phyloP scores from a whole-genome alignment of 768 basidiomycete genomes.

The Kwoniella dendrophila region DNA sequence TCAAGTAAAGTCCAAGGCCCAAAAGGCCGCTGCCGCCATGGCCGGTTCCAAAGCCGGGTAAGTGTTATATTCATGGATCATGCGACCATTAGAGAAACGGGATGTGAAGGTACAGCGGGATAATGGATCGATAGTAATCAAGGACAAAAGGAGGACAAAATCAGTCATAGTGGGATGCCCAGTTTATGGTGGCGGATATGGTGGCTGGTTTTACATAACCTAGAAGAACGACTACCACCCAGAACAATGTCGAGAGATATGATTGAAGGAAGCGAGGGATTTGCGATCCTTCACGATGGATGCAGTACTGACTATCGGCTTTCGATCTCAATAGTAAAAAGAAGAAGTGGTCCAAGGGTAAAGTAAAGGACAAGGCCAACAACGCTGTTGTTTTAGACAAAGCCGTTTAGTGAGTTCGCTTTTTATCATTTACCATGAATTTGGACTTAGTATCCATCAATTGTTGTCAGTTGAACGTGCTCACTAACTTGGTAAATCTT shows the following conservation, averaged over 20 bases:
- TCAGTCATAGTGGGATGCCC: no score
- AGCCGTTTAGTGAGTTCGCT: constrained; percentile 63
- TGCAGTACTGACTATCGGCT: background rate
- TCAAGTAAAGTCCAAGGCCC: constrained; percentile 55
- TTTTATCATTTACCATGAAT: background rate
- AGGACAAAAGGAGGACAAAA: constrained; percentile 11
- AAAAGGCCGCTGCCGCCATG: constrained; percentile 56
- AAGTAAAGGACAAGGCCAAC: constrained; percentile 99
- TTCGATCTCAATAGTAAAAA: constrained; percentile 65
- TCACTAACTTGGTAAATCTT: background rate
- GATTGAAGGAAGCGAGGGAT: background rate
- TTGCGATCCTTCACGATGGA: background rate
- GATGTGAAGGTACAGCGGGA: background rate
- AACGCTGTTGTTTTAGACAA: constrained; percentile 96
- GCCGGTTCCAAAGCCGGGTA: constrained; percentile 56
- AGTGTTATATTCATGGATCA: constrained; percentile 23
- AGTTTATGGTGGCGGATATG: no score
- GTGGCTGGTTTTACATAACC: no score
- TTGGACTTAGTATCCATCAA: background rate
- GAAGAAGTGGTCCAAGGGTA: constrained; percentile 99
- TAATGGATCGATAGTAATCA: background rate
- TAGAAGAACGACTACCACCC: no score
- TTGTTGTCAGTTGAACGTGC: background rate
- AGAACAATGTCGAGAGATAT: no score
- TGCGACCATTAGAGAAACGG: background rate